Percentiles rank a stretch among this genome's conserved stretches.
Conservation (phyloP, 2,329 filamentous ascomycete genomes). For the Didymella pomorum region DNA sequence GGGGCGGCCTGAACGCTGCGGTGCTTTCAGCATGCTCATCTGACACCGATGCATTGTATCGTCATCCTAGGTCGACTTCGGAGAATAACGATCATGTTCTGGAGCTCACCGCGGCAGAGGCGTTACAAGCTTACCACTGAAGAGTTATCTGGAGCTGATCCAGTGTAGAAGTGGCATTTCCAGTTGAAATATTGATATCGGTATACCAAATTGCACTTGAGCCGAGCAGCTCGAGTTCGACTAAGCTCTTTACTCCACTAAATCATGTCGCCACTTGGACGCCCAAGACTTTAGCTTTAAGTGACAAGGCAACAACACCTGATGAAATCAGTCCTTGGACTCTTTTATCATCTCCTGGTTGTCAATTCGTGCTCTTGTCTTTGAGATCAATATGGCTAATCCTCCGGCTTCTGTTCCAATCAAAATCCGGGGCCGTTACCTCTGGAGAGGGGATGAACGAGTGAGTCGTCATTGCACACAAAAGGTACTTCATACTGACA, state of each 20-base stretch:
- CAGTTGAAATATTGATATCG: neutral
- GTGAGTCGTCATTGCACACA: neutral
- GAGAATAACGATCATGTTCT: neutral
- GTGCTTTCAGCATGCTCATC: neutral
- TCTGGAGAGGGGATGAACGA: slow-evolving; percentile 18
- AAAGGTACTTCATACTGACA: neutral
- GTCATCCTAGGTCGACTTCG: neutral
- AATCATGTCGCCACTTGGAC: slow-evolving; percentile 3
- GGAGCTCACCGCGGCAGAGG: neutral
- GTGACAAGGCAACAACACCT: slow-evolving; percentile 8
- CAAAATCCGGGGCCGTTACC: slow-evolving; percentile 19
- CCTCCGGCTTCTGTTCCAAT: slow-evolving; percentile 14
- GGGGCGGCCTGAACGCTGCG: neutral
- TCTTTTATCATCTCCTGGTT: neutral
- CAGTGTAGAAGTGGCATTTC: neutral
- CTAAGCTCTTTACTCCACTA: neutral
- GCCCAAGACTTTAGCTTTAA: slow-evolving; percentile 5
- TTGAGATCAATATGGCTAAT: neutral
- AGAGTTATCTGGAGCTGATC: neutral
- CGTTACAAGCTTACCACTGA: neutral
- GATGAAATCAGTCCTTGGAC: neutral
- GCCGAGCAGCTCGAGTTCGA: neutral
- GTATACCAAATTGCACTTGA: neutral
- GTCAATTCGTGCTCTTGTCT: neutral
- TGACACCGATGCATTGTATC: neutral